A percentile compares a stretch with the other conserved stretches of the same genome.
These are phyloP conservation scores for Paracamarosporium sp. DNA, from an alignment of 2,329 filamentous ascomycete species.

Conservation along the genomic window DNA sequence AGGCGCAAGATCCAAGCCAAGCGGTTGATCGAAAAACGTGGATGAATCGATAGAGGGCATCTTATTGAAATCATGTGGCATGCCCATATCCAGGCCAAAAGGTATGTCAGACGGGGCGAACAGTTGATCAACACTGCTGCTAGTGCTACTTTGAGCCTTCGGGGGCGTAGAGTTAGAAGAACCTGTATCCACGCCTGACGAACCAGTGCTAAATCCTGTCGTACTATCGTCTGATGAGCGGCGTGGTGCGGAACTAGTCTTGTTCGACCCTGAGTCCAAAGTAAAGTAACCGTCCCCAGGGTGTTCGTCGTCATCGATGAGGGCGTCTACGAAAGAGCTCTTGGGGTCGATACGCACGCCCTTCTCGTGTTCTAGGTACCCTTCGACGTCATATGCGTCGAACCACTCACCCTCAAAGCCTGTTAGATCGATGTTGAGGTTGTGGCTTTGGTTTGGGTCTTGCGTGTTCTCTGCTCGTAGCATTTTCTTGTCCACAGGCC, in stretches of 20 bases:
- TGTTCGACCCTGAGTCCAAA: not conserved
- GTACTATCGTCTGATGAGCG: slow-evolving; percentile 6
- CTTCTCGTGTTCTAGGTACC: slow-evolving; percentile 67
- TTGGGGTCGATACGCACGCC: slow-evolving; percentile 68
- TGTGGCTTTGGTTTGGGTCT: slow-evolving; percentile 49
- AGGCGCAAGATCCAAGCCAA: slow-evolving; percentile 43
- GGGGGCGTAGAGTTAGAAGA: slow-evolving; percentile 6
- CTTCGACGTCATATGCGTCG: slow-evolving; percentile 77
- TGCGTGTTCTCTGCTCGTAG: slow-evolving; percentile 28
- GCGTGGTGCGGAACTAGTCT: not conserved
- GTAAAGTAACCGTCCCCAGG: not conserved
- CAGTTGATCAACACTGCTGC: not conserved
- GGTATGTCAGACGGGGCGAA: slow-evolving; percentile 17
- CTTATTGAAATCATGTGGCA: slow-evolving; percentile 20
- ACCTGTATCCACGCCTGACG: not conserved
- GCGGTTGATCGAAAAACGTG: slow-evolving; percentile 34
- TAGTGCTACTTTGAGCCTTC: not conserved
- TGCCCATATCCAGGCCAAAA: slow-evolving; percentile 33
- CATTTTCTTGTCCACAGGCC: slow-evolving; percentile 39
- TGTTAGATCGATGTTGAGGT: slow-evolving; percentile 61
- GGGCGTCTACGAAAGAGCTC: slow-evolving; percentile 66
- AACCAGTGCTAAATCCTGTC: not conserved
- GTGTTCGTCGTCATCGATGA: slow-evolving; percentile 32
- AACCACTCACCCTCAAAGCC: slow-evolving; percentile 79
- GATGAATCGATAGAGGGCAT: slow-evolving; percentile 21